phyloP scores from a whole-genome alignment of 306 rosid genomes.

The Geum urbanum region DNA sequence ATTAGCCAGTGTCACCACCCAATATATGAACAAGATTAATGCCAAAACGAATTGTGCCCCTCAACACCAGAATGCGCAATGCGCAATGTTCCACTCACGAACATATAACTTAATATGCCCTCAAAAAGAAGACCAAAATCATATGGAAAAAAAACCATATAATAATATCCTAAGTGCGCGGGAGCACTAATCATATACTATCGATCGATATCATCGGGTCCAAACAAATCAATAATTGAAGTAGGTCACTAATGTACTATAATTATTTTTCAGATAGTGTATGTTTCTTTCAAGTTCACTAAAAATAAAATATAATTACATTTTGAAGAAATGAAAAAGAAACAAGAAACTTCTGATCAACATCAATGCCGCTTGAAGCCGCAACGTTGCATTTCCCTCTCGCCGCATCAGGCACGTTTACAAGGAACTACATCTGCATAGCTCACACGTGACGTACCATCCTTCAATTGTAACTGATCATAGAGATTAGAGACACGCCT shows the following conservation, averaged over 20 bases:
- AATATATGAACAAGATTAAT: neutral
- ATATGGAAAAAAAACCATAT: neutral
- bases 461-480: neutral
- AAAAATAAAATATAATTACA: neutral
- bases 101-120: neutral
- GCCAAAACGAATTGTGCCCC: neutral
- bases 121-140: neutral
- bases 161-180: neutral
- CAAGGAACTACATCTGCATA: neutral
- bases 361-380: neutral
- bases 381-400: slow-evolving; percentile 30
- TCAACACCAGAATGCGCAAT: slow-evolving; percentile 4
- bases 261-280: neutral
- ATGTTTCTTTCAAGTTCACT: neutral
- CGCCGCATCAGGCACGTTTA: slow-evolving; percentile 40
- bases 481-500: neutral
- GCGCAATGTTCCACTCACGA: slow-evolving; percentile 20
- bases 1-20: slow-evolving; percentile 11
- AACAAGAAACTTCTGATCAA: neutral
- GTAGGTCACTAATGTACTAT: neutral
- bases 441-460: slow-evolving; percentile 2
- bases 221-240: slow-evolving; percentile 7
- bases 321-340: neutral
- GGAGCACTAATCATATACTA: neutral
- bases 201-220: neutral